Conservation (phyloP, 2,329 filamentous ascomycete genomes). For the Calonectria leucothoes region DNA sequence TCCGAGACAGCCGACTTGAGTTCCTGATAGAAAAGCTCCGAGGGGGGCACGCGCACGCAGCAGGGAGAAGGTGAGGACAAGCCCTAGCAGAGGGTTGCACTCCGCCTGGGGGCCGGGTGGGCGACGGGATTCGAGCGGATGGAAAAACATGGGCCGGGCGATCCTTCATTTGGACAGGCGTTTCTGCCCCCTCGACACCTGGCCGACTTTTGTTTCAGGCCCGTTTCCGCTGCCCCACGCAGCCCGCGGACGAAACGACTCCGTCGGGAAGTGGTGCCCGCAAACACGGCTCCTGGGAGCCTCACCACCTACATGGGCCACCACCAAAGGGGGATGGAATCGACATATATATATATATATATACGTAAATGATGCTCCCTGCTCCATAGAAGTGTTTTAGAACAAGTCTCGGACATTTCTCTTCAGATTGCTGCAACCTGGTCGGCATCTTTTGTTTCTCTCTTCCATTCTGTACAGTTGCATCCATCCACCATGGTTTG, state of each 20-base stretch:
- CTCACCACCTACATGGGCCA: background rate
- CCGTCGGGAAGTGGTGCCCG: slow-evolving; percentile 3
- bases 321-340: background rate
- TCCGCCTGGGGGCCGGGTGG: background rate
- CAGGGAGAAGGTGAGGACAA: too few species aligned
- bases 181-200: background rate
- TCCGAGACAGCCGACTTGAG: background rate
- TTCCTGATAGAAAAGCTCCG: background rate
- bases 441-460: background rate
- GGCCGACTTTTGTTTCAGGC: slow-evolving; percentile 34
- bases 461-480: background rate
- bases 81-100: too few species aligned
- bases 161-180: slow-evolving; percentile 31
- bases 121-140: slow-evolving; percentile 25
- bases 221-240: slow-evolving; percentile 18
- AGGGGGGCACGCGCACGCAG: too few species aligned
- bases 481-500: slow-evolving; percentile 33
- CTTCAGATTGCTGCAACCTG: background rate
- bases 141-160: slow-evolving; percentile 33
- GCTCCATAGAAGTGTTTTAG: background rate
- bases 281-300: background rate
- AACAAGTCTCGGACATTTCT: background rate
- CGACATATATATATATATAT: too few species aligned
- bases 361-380: background rate
- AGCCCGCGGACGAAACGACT: slow-evolving; percentile 17